A percentile compares a stretch with the other conserved stretches of the same genome.
phyloP scores from a whole-genome alignment of 805 yeast species.

The Candida krabiensis region DNA sequence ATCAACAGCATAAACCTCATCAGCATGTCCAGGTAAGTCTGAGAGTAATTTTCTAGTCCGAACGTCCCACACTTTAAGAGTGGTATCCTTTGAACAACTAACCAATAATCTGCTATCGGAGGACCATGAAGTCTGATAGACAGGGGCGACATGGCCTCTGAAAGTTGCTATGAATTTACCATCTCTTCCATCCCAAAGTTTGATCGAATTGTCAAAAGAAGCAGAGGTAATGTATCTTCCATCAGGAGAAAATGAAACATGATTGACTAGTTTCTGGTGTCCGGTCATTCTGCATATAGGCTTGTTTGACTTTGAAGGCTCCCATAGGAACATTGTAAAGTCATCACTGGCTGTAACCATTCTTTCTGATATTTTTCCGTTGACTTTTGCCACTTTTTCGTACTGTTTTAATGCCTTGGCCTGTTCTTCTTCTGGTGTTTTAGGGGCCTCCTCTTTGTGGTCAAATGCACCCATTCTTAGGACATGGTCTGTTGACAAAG shows the following conservation, averaged over 20 bases:
- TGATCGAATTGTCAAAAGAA: constrained; percentile 92
- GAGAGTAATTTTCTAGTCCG: constrained; percentile 78
- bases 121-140: constrained; percentile 97
- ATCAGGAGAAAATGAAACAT: constrained; percentile 94
- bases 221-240: constrained; percentile 89
- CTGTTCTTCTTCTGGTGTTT: constrained; percentile 45
- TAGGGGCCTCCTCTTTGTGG: constrained; percentile 53
- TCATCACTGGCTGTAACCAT: constrained; percentile 96
- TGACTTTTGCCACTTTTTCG: constrained; percentile 60
- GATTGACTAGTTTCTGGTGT: constrained; percentile 94
- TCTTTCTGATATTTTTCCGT: constrained; percentile 62
- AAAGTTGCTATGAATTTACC: constrained; percentile 89
- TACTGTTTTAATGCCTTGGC: constrained; percentile 58
- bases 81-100: constrained; percentile 93
- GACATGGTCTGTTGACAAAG: constrained; percentile 87
- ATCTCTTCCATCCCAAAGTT: constrained; percentile 92
- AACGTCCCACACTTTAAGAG: constrained; percentile 95
- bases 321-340: constrained; percentile 98
- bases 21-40: constrained; percentile 94
- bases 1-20: constrained; percentile 95
- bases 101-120: constrained; percentile 89
- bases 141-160: constrained; percentile 97
- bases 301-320: constrained; percentile 74
- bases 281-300: constrained; percentile 96
- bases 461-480: constrained; percentile 88